A percentile compares a stretch with the other conserved stretches of the same genome.
These are phyloP conservation scores for Thelonectria discophora DNA, from an alignment of 2,329 filamentous ascomycete species.

Conservation along the genomic window DNA sequence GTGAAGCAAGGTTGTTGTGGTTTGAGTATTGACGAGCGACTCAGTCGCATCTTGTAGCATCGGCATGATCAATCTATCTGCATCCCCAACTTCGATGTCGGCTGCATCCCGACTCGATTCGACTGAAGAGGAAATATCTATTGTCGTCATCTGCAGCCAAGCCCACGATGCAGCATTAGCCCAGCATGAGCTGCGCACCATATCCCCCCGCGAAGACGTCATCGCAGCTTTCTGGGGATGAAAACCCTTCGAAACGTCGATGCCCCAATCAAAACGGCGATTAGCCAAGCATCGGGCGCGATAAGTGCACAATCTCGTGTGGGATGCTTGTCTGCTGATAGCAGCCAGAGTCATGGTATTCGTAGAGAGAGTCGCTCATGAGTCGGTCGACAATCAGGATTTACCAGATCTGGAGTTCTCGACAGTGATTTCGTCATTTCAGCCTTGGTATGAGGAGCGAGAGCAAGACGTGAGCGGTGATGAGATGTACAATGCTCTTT, in stretches of 20 bases:
- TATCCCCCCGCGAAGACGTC: slow-evolving; percentile 13
- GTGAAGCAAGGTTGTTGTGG: slow-evolving; percentile 5
- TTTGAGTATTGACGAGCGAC: slow-evolving; percentile 3
- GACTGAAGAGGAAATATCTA: slow-evolving; percentile 17
- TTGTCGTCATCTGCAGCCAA: slow-evolving; percentile 24
- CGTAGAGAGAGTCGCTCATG: neutral
- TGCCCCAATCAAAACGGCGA: neutral
- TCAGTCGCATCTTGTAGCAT: slow-evolving; percentile 10
- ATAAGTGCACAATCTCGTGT: neutral
- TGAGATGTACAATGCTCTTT: no score
- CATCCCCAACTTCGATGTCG: slow-evolving; percentile 4
- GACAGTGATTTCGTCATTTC: slow-evolving; percentile 22
- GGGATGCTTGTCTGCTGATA: neutral
- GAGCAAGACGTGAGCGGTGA: neutral
- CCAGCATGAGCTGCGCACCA: slow-evolving; percentile 2
- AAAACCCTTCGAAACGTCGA: neutral
- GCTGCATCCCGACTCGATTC: slow-evolving; percentile 23
- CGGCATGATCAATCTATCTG: neutral
- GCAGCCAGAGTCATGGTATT: neutral
- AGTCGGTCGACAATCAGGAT: slow-evolving; percentile 13
- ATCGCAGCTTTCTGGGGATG: neutral
- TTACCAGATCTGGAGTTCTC: slow-evolving; percentile 8
- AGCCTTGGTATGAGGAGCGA: slow-evolving; percentile 12
- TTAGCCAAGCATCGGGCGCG: neutral
- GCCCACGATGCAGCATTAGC: neutral